Evolutionary conservation across 768 basidiomycete genomes (phyloP), one percentile per base, ranked within the genome.

Genomic region (Lyophyllum atratum): DNA sequence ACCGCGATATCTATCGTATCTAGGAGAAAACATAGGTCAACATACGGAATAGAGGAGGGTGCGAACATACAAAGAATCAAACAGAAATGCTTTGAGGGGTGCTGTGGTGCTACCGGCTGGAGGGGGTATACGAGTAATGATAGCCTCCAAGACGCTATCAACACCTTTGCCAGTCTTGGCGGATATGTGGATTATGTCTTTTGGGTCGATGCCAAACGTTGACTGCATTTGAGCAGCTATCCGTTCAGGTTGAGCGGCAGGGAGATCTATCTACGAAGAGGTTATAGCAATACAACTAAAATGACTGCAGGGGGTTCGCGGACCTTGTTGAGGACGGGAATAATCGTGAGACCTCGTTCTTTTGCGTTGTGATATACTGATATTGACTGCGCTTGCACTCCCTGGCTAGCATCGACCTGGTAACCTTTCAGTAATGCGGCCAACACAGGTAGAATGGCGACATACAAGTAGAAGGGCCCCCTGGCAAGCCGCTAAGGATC

Each of bases 341-440:
- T 89, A 47, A 97, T 89, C 39, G 80, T 87, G 26, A 96, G 72
- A 1, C 90, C 87, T 34, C 86, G 80, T 66, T 95, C 93, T 68
- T 77, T 80, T 4, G 96, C 96, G 45, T 89, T 85, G 63, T 96
- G 92, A 64, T 91, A 95, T 4, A 98, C 96, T 0, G 93, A 96
- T 52, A 99, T 86, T 14, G 95, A 94, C 72, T 99, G 97, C 0
- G 97, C 97, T 72, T 99, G 97, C 8, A 99, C 87, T 17, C 97
- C 97, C 76, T 96, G 95, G 51, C 92, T 93, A n/a, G 93, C 93
- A 67, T 99, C 97, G 2, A 98, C 95, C 64, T 98, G 74, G 29
- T 14, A 33, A 24, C 17, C 12, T 43, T 46, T 55, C 43, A 61
- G 39, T 33, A 10, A 48, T 37, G 21, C 21, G 7, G 33, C 22